Evolutionary conservation across 2,329 filamentous ascomycete genomes (phyloP).

Genomic region (Hymenoscyphus linearis): DNA sequence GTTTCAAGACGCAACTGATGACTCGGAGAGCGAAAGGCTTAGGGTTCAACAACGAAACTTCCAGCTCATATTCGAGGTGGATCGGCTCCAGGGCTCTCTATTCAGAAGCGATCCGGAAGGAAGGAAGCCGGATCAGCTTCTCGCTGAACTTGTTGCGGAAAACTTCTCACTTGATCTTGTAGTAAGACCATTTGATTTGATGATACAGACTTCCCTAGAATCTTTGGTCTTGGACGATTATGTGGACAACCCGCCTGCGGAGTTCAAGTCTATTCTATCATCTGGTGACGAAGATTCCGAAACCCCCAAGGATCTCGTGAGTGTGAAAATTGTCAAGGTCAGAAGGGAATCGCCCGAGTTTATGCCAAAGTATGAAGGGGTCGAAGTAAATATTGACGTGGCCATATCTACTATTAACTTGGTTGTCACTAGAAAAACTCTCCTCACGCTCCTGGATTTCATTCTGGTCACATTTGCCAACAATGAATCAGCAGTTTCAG

Average conservation of each 20-base stretch:
- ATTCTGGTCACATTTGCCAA: constrained; percentile 85
- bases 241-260: constrained; percentile 77
- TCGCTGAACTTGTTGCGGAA: constrained; percentile 89
- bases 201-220: constrained; percentile 80
- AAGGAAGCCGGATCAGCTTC: constrained; percentile 67
- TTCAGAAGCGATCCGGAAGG: constrained; percentile 80
- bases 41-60: constrained; percentile 87
- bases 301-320: constrained; percentile 74
- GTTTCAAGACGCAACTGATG: constrained; percentile 63
- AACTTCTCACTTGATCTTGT: constrained; percentile 84
- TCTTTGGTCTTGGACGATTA: constrained; percentile 91
- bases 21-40: constrained; percentile 49
- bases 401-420: constrained; percentile 93
- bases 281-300: constrained; percentile 70
- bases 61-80: constrained; percentile 94
- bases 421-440: constrained; percentile 85
- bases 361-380: constrained; percentile 82
- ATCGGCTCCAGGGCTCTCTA: constrained; percentile 86
- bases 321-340: constrained; percentile 83
- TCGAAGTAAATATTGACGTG: constrained; percentile 88
- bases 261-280: constrained; percentile 97
- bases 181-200: constrained; percentile 86
- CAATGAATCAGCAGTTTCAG: constrained; percentile 37
- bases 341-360: constrained; percentile 92
- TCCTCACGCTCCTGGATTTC: constrained; percentile 90